A percentile compares a stretch with the other conserved stretches of the same genome.
Conservation (phyloP, 257 asterid genomes). For the Plantago elongata region DNA sequence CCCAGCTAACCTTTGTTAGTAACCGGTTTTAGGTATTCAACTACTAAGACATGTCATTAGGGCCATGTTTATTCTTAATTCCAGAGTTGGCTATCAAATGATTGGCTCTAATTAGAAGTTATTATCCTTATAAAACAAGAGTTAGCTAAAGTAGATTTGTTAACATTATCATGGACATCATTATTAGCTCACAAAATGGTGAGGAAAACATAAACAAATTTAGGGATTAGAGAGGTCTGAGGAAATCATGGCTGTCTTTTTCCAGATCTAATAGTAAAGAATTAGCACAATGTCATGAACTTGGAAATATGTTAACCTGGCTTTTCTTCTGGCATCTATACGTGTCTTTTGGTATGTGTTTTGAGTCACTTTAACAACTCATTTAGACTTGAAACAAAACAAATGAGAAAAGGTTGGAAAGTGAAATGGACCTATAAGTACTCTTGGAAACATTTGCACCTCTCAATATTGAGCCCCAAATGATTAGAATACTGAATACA, state of each 20-base stretch:
- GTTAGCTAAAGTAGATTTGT: slow-evolving; percentile 10
- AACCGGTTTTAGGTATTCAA: slow-evolving; percentile 6
- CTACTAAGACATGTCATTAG: slow-evolving; percentile 19
- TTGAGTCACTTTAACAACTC: slow-evolving; percentile 54
- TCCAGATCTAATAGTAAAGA: slow-evolving; percentile 30
- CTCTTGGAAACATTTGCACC: no score
- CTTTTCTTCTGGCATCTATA: slow-evolving; percentile 32
- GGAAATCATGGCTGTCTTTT: slow-evolving; percentile 57
- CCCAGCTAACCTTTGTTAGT: slow-evolving; percentile 1
- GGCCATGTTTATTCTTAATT: slow-evolving; percentile 6
- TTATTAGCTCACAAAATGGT: slow-evolving; percentile 29
- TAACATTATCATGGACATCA: slow-evolving; percentile 41
- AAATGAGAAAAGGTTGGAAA: slow-evolving; percentile 15
- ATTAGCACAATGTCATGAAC: slow-evolving; percentile 27
- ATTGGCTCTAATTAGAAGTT: slow-evolving; percentile 28
- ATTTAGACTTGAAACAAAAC: slow-evolving; percentile 2
- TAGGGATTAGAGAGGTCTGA: slow-evolving; percentile 33
- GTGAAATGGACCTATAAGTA: not conserved
- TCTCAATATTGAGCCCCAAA: slow-evolving; percentile 22
- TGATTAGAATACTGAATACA: slow-evolving; percentile 17
- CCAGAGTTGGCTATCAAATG: slow-evolving; percentile 36
- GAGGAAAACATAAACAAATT: slow-evolving; percentile 12
- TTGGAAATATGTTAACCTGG: slow-evolving; percentile 32
- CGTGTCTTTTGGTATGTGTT: slow-evolving; percentile 46
- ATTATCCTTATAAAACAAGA: not conserved